Conservation (phyloP, 1,139 yeast species). For the Pichia sp. region DNA sequence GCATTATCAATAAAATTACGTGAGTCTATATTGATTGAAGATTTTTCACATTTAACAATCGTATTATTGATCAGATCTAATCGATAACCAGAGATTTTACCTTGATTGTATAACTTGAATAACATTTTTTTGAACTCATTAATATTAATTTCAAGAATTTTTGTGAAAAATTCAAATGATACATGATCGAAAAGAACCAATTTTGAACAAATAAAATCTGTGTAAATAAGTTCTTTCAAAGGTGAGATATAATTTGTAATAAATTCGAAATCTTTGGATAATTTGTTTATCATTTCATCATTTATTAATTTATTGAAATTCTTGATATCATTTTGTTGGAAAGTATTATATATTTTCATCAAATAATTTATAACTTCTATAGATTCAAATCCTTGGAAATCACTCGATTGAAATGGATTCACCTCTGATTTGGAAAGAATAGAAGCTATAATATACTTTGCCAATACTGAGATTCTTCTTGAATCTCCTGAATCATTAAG, state of each 20-base stretch:
- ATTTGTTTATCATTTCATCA: slow-evolving; percentile 19
- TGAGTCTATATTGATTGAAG: slow-evolving; percentile 1
- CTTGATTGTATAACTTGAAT: slow-evolving; percentile 37
- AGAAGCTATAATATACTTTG: slow-evolving; percentile 57
- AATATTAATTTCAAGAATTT: slow-evolving; percentile 14
- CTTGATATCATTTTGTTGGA: slow-evolving; percentile 20
- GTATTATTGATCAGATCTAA: slow-evolving; percentile 38
- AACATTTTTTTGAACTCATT: slow-evolving; percentile 20
- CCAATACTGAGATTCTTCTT: slow-evolving; percentile 48
- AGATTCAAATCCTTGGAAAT: slow-evolving; percentile 35
- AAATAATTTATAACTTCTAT: slow-evolving; percentile 14
- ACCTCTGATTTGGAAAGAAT: slow-evolving; percentile 56
- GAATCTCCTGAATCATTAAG: slow-evolving; percentile 75
- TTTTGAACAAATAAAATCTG: slow-evolving; percentile 17
- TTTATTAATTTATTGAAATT: slow-evolving; percentile 29
- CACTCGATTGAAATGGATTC: slow-evolving; percentile 60
- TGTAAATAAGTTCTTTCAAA: slow-evolving; percentile 25
- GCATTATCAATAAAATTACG: slow-evolving; percentile 4
- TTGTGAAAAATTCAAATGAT: slow-evolving; percentile 14
- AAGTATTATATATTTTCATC: slow-evolving; percentile 21
- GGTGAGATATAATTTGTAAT: slow-evolving; percentile 29
- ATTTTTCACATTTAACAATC: not conserved
- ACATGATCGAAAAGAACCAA: slow-evolving; percentile 18
- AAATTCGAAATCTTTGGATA: slow-evolving; percentile 29
- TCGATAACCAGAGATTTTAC: slow-evolving; percentile 36